Evolutionary conservation across 148 eudicot species (phyloP), one percentile per base, ranked within the genome.

Genomic region (Silene conica): DNA sequence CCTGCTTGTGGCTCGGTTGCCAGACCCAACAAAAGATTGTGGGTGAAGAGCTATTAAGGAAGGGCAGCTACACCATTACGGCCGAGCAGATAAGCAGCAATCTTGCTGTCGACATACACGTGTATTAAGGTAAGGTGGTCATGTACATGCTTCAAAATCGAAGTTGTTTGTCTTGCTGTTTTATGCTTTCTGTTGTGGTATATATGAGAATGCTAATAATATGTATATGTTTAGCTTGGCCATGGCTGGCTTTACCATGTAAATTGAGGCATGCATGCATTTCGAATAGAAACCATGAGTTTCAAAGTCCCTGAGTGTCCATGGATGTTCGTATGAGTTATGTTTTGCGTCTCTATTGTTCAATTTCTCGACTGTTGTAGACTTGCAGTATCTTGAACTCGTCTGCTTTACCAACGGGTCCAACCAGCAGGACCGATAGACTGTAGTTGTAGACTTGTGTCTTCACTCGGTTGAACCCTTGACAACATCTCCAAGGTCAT

Each of bases 1-100:
- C 96, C 14, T 87, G 92, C 71, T 41, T 87, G 69, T 90, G 89
- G 92, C 77, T 86, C 15, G 83, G 86, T 31, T 84, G 88, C 72
- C 85, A 86, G 20, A 56, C 82, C 54, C 82, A 73, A 46, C 82
- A 84, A 78, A 83, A 83, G 85, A 80, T 73, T 52, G 83, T 76
- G 54, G 76, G 80, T 72, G 84, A 79, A 76, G 78, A 86, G 81
- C 73, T 80, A 71, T 61, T 63, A 6, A 31, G 69, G 38, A 80
- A 73, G 48, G 73, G 80, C 22, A 71, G 84, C 75, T 83, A 80
- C 77, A 73, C 83, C 67, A 74, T 78, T 69, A 72, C 46, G 50
- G 83, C 82, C 1, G 82, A 85, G 62, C 87, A 77, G 67, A 71
- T 80, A 60, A 82, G 77, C 25, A 80, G 83, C 64, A 77, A 76